phyloP scores from a whole-genome alignment of 257 asterid genomes.

The Verbena officinalis region DNA sequence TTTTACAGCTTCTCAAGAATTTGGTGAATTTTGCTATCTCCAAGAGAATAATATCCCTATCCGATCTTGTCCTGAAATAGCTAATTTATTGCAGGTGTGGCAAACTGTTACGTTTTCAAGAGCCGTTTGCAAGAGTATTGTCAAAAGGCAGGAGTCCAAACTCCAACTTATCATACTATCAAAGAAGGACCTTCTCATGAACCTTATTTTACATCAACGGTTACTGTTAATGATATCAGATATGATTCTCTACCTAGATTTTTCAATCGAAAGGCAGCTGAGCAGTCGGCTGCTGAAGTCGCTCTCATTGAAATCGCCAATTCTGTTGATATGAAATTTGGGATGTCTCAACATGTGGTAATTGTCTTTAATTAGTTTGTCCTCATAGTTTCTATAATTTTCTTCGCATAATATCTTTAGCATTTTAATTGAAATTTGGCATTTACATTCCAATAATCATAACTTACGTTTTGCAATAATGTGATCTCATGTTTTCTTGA shows the following conservation, averaged over 20 bases:
- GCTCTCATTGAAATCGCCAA: slow-evolving; percentile 72
- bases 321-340: slow-evolving; percentile 42
- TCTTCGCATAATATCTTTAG: background rate
- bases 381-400: background rate
- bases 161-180: slow-evolving; percentile 81
- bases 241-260: slow-evolving; percentile 94
- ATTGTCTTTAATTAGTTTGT: slow-evolving; percentile 15
- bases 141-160: slow-evolving; percentile 74
- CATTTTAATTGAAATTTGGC: too few relatives aligned
- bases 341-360: slow-evolving; percentile 89
- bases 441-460: too few relatives aligned
- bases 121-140: slow-evolving; percentile 94
- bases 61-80: slow-evolving; percentile 9
- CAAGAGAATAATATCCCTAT: background rate
- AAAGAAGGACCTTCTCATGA: slow-evolving; percentile 94
- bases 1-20: too few relatives aligned
- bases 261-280: slow-evolving; percentile 92
- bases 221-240: slow-evolving; percentile 57
- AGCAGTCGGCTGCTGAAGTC: slow-evolving; percentile 99
- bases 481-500: too few relatives aligned
- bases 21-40: slow-evolving; percentile 19
- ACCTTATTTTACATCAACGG: slow-evolving; percentile 84
- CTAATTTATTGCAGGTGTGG: slow-evolving; percentile 55
- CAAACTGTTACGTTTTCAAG: slow-evolving; percentile 84
- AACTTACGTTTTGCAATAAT: too few relatives aligned